Percentiles rank a stretch among this genome's conserved stretches.
Evolutionary conservation across 1,139 yeast species (phyloP).

Genomic region (Zygosaccharomyces sapae): DNA sequence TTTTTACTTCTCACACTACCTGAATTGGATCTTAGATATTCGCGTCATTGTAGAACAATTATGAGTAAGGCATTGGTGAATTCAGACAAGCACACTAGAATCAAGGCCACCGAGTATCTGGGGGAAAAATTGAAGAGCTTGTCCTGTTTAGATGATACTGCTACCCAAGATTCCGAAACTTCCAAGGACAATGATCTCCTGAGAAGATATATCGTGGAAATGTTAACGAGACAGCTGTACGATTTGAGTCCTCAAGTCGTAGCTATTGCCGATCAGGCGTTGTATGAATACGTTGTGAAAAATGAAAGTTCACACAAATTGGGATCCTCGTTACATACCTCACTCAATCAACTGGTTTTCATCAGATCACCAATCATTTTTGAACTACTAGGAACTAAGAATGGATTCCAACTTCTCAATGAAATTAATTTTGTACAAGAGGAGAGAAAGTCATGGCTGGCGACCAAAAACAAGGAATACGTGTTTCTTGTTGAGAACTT

Average conservation of each 20-base stretch:
- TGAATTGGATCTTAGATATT: conserved; percentile 56
- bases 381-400: conserved; percentile 50
- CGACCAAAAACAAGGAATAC: conserved; percentile 49
- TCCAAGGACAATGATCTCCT: conserved; percentile 13
- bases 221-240: conserved; percentile 66
- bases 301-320: conserved; percentile 35
- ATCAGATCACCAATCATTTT: conserved; percentile 44
- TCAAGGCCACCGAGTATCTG: conserved; percentile 53
- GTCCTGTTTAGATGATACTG: conserved; percentile 10
- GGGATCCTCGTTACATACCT: conserved; percentile 25
- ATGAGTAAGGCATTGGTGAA: conserved; percentile 61
- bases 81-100: conserved; percentile 50
- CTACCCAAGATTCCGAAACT: conserved; percentile 29
- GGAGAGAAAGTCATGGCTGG: conserved; percentile 58
- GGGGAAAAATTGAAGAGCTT: conserved; percentile 35
- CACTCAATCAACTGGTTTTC: conserved; percentile 35
- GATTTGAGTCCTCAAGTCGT: conserved; percentile 60
- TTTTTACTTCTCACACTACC: conserved; percentile 55
- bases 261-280: conserved; percentile 49
- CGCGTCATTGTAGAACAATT: conserved; percentile 65
- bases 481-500: conserved; percentile 48
- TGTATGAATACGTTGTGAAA: conserved; percentile 45
- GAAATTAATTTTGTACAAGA: conserved; percentile 50
- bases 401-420: conserved; percentile 52
- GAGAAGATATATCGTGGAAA: conserved; percentile 40